These are phyloP conservation scores for Kitagawia praeruptora DNA, from an alignment of 129 eudicot species.

Conservation along the genomic window DNA sequence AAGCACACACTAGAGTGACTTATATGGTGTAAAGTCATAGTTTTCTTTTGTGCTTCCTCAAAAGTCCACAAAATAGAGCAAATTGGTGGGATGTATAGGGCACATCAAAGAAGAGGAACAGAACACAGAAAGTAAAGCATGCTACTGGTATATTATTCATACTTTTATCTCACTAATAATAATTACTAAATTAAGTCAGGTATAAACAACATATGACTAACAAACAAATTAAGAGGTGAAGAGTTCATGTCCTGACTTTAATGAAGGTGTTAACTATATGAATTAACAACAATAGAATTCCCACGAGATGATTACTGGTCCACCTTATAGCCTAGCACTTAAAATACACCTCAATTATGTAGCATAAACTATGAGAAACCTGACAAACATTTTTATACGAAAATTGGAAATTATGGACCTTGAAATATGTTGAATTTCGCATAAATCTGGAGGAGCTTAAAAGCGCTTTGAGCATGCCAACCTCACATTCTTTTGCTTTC, in stretches of 20 bases:
- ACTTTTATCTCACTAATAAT: background rate
- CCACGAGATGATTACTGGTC: too few species aligned
- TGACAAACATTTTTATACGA: background rate
- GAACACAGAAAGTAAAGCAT: background rate
- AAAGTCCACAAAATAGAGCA: background rate
- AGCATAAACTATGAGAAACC: background rate
- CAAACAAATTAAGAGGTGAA: background rate
- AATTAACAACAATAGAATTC: too few species aligned
- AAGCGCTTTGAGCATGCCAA: constrained; percentile 96
- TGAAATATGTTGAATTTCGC: constrained; percentile 85
- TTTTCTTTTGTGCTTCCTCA: background rate
- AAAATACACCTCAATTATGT: background rate
- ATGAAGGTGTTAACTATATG: too few species aligned
- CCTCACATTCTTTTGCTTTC: constrained; percentile 99
- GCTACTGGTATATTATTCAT: background rate
- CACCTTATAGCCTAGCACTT: too few species aligned
- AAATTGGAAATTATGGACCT: constrained; percentile 28
- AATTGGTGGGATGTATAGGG: background rate
- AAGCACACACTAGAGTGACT: background rate
- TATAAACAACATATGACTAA: too few species aligned
- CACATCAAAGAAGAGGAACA: background rate
- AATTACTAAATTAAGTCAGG: background rate
- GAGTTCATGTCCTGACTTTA: background rate
- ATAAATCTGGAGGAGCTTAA: constrained; percentile 89
- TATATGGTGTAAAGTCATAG: background rate